These are phyloP conservation scores for Calonectria fujianensis DNA, from an alignment of 2,329 filamentous ascomycete species.

Conservation along the genomic window DNA sequence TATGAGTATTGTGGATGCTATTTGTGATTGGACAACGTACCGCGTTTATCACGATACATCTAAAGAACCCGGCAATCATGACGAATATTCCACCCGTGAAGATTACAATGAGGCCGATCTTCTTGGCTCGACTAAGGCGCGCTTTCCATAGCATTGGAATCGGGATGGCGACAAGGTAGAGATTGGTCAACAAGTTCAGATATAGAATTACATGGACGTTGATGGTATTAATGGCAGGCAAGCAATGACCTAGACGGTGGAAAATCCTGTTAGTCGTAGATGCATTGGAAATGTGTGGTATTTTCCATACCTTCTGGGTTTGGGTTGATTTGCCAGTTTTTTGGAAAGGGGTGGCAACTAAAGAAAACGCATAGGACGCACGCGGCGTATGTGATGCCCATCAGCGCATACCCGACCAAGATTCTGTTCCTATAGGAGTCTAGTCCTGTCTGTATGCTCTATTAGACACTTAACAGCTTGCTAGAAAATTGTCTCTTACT, in stretches of 20 bases:
- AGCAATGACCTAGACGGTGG: neutral
- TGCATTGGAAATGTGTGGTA: neutral
- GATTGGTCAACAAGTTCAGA: constrained; percentile 16
- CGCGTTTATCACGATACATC: neutral
- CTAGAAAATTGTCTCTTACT: neutral
- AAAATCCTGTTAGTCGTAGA: neutral
- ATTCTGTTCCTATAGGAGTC: constrained; percentile 12
- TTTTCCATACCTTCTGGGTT: constrained; percentile 4
- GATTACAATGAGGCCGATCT: neutral
- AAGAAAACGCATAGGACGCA: constrained; percentile 15
- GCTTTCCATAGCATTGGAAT: constrained; percentile 18
- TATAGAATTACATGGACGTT: constrained; percentile 13
- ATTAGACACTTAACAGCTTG: neutral
- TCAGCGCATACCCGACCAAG: neutral
- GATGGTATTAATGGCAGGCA: neutral
- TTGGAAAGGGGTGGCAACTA: constrained; percentile 15
- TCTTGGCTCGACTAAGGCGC: constrained; percentile 9
- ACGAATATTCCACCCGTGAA: constrained; percentile 16
- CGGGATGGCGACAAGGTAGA: neutral
- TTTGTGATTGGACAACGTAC: neutral
- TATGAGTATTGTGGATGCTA: neutral
- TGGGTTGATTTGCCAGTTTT: constrained; percentile 15
- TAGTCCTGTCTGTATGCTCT: neutral
- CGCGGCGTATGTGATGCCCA: constrained; percentile 16
- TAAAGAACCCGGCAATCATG: constrained; percentile 8